phyloP scores from a whole-genome alignment of 108 stramenopile species.

The Parietichytrium sp. region DNA sequence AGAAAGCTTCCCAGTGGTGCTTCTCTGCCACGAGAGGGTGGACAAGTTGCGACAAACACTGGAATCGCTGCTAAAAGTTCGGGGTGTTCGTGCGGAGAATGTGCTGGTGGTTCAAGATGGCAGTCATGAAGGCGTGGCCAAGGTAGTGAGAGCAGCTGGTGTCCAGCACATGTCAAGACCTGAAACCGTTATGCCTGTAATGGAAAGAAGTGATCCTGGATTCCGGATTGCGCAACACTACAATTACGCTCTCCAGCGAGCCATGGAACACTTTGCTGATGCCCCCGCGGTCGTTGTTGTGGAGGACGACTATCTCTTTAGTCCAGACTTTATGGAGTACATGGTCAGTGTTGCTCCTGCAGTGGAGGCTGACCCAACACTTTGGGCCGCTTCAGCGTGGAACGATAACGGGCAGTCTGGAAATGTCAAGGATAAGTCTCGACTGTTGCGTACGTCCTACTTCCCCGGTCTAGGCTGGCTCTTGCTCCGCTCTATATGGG shows the following conservation, averaged over 20 bases:
- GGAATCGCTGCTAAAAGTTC: constrained; percentile 18
- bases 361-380: constrained; percentile 51
- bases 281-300: constrained; percentile 57
- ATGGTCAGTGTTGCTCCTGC: constrained; percentile 49
- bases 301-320: constrained; percentile 67
- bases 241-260: constrained; percentile 50
- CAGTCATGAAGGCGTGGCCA: background rate
- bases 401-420: constrained; percentile 61
- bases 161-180: background rate
- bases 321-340: constrained; percentile 60
- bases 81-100: background rate
- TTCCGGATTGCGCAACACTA: constrained; percentile 54
- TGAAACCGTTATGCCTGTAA: background rate
- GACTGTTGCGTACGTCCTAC: constrained; percentile 55
- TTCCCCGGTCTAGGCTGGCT: constrained; percentile 70
- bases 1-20: constrained; percentile 52
- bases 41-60: constrained; percentile 46
- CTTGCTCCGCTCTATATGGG: constrained; percentile 56
- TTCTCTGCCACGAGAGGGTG: constrained; percentile 51
- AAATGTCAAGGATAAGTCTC: constrained; percentile 26
- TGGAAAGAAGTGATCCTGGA: constrained; percentile 37
- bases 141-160: background rate
- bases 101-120: constrained; percentile 56
- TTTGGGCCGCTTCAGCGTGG: constrained; percentile 62
- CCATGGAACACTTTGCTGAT: background rate